Evolutionary conservation across 1,284 basidiomycete genomes (phyloP).

Genomic region (Austroboletus niveus): DNA sequence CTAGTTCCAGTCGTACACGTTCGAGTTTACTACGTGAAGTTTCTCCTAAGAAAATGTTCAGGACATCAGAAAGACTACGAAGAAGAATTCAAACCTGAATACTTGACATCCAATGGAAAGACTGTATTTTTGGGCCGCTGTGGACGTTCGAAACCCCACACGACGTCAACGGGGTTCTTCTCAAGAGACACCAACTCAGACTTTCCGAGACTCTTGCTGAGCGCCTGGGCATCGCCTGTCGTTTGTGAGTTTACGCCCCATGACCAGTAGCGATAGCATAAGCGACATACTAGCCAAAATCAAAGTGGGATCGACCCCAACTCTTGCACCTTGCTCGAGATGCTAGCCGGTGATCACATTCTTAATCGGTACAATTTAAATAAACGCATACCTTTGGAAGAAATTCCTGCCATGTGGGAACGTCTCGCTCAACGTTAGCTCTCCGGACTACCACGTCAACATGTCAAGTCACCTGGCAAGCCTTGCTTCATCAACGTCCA

Average conservation of each 20-base stretch:
- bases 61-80: conserved; percentile 13
- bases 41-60: conserved; percentile 46
- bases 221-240: conserved; percentile 57
- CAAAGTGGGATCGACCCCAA: conserved; percentile 82
- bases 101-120: conserved; percentile 70
- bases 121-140: conserved; percentile 68
- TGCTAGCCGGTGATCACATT: conserved; percentile 42
- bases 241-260: conserved; percentile 2
- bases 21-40: conserved; percentile 65
- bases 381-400: conserved; percentile 58
- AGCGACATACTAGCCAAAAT: conserved; percentile 56
- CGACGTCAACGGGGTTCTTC: conserved; percentile 78
- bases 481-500: conserved; percentile 96
- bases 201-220: conserved; percentile 53
- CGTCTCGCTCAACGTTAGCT: conserved; percentile 45
- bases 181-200: conserved; percentile 64
- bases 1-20: conserved; percentile 63
- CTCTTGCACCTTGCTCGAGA: conserved; percentile 56
- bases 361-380: neutral
- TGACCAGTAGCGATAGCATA: neutral
- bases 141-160: conserved; percentile 78
- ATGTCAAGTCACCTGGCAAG: conserved; percentile 51
- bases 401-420: conserved; percentile 91
- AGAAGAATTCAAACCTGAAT: conserved; percentile 44
- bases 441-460: neutral